phyloP scores from a whole-genome alignment of 2,329 filamentous ascomycete genomes.

The Cercospora beticola region DNA sequence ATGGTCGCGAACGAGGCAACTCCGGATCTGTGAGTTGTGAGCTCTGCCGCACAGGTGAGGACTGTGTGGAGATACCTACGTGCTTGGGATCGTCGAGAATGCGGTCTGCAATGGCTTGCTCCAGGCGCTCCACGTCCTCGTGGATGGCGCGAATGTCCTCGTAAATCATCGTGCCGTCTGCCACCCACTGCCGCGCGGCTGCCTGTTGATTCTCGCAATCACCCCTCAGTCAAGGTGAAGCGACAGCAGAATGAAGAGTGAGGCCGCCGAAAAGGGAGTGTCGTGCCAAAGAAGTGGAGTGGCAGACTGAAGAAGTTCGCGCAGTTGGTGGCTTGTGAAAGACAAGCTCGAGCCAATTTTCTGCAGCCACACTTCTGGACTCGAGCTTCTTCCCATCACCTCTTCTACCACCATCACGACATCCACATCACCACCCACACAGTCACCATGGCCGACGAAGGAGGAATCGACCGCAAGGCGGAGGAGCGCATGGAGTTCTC shows the following conservation, averaged over 20 bases:
- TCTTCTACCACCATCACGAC: slow-evolving; percentile 6
- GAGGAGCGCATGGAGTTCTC: slow-evolving; percentile 98
- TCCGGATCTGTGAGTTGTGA: slow-evolving; percentile 65
- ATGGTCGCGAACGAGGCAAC: slow-evolving; percentile 86
- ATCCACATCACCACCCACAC: slow-evolving; percentile 7
- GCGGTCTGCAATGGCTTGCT: slow-evolving; percentile 89
- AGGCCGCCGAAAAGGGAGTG: background rate
- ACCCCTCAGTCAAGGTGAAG: background rate
- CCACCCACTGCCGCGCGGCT: background rate
- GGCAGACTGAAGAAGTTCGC: background rate
- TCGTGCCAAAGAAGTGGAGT: background rate
- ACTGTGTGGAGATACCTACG: slow-evolving; percentile 53
- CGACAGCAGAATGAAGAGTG: background rate
- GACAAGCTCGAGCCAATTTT: slow-evolving; percentile 5
- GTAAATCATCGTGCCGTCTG: slow-evolving; percentile 62
- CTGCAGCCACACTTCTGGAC: background rate
- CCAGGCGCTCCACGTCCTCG: slow-evolving; percentile 93
- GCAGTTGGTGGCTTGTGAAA: slow-evolving; percentile 1
- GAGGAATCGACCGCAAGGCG: slow-evolving; percentile 79
- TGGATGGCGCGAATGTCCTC: slow-evolving; percentile 94
- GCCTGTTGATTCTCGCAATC: background rate
- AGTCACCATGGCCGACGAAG: slow-evolving; percentile 73
- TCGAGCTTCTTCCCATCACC: background rate
- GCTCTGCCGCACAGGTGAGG: slow-evolving; percentile 21
- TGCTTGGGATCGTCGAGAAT: slow-evolving; percentile 85